Conservation (phyloP, 1,284 basidiomycete genomes). For the Sanguinoderma infundibulare region DNA sequence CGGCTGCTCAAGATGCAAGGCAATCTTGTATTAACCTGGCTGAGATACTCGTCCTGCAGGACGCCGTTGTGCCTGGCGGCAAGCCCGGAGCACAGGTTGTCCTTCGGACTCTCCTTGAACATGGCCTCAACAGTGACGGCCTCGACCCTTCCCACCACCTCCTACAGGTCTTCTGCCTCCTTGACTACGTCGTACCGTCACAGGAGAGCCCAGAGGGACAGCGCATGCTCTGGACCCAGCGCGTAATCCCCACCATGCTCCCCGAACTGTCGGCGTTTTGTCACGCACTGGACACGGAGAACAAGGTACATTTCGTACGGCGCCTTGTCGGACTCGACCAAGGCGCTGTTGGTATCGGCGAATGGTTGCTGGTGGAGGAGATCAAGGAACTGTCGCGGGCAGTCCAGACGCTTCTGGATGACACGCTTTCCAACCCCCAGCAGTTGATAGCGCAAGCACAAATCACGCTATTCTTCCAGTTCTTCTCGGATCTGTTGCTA, state of each 20-base stretch:
- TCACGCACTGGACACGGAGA: conserved; percentile 56
- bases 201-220: conserved; percentile 35
- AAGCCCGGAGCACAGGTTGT: conserved; percentile 49
- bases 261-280: conserved; percentile 60
- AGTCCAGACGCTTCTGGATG: conserved; percentile 41
- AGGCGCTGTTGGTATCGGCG: conserved; percentile 62
- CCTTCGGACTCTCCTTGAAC: conserved; percentile 57
- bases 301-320: conserved; percentile 56
- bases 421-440: conserved; percentile 34
- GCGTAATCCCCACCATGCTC: conserved; percentile 61
- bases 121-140: conserved; percentile 42
- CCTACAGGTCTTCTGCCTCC: conserved; percentile 56
- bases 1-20: conserved; percentile 47
- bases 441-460: conserved; percentile 40
- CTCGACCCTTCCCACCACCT: conserved; percentile 62
- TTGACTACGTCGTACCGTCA: conserved; percentile 61
- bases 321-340: conserved; percentile 62
- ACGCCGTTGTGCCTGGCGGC: conserved; percentile 40
- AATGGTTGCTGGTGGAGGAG: conserved; percentile 71
- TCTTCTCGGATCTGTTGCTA: conserved; percentile 43
- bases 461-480: conserved; percentile 45
- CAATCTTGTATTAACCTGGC: conserved; percentile 57
- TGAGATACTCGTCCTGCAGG: conserved; percentile 43
- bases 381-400: conserved; percentile 48
- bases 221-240: conserved; percentile 50